A percentile compares a stretch with the other conserved stretches of the same genome.
These are phyloP conservation scores for Trichophyton mentagrophytes DNA, from an alignment of 2,329 filamentous ascomycete species.

Conservation along the genomic window DNA sequence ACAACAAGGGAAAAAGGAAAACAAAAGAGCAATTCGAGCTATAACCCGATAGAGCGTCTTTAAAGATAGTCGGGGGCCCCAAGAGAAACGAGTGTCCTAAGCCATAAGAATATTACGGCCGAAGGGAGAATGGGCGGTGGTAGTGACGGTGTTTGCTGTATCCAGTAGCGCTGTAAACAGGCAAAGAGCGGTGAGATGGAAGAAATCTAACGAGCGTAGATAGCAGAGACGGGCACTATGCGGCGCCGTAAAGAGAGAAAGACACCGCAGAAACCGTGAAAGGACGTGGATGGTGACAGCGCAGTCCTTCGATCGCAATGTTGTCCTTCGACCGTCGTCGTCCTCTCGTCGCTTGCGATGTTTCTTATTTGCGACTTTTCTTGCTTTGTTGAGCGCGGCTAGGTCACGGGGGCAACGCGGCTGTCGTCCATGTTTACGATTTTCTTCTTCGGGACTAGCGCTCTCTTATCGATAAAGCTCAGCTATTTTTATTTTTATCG, in stretches of 20 bases:
- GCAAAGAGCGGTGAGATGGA: conserved; percentile 1
- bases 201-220: not conserved
- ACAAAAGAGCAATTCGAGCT: not conserved
- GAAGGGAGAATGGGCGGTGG: not conserved
- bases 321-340: not conserved
- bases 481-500: not conserved
- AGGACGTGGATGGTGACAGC: not conserved
- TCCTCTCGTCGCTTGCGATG: not conserved
- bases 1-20: not conserved
- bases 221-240: not conserved
- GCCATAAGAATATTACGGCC: not conserved
- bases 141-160: not conserved
- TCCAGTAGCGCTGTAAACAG: not conserved
- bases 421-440: conserved; percentile 24
- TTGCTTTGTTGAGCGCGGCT: not conserved
- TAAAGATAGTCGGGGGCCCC: not conserved
- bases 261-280: not conserved
- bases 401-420: conserved; percentile 18
- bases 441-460: conserved; percentile 26
- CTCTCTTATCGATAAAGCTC: conserved; percentile 30
- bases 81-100: conserved; percentile 1
- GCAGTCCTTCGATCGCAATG: not conserved
- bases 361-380: not conserved
- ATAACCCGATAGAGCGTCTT: not conserved
- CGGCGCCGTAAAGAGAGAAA: not conserved